A percentile compares a stretch with the other conserved stretches of the same genome.
phyloP scores from a whole-genome alignment of 2,329 filamentous ascomycete genomes.

The Plenodomus lindquistii region DNA sequence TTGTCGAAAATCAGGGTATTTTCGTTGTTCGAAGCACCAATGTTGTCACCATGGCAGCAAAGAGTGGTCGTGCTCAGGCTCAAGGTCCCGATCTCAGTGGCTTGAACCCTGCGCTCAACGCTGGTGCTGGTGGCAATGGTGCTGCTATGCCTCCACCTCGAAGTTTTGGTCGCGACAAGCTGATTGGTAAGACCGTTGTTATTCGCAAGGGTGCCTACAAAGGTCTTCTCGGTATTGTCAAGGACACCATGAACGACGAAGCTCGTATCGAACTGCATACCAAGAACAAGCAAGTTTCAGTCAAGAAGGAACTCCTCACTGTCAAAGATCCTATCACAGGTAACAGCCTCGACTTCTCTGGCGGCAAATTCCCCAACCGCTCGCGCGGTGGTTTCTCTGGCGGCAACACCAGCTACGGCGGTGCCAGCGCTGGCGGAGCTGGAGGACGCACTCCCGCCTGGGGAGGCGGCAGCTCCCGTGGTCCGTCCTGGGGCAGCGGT shows the following conservation, averaged over 20 bases:
- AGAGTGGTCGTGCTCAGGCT: conserved; percentile 77
- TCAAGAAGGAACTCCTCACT: conserved; percentile 78
- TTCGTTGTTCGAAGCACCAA: conserved; percentile 86
- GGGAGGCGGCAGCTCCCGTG: conserved; percentile 48
- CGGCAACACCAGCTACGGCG: conserved; percentile 42
- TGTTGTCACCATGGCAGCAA: conserved; percentile 89
- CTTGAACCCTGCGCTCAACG: conserved; percentile 84
- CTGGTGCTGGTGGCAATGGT: conserved; percentile 57
- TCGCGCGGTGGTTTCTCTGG: conserved; percentile 45
- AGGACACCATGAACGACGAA: conserved; percentile 84
- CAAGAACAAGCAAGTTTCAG: conserved; percentile 86
- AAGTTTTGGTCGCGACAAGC: conserved; percentile 74
- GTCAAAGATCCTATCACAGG: conserved; percentile 83
- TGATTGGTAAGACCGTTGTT: conserved; percentile 89
- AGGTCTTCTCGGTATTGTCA: conserved; percentile 90
- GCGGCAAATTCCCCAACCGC: conserved; percentile 40
- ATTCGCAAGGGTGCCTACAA: conserved; percentile 89
- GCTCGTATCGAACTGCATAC: conserved; percentile 92
- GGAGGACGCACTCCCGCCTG: conserved; percentile 42
- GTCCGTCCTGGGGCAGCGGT: conserved; percentile 55
- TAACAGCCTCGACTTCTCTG: conserved; percentile 71
- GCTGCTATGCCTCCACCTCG: conserved; percentile 69
- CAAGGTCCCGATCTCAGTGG: conserved; percentile 79
- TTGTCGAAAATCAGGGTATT: conserved; percentile 84
- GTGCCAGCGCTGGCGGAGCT: conserved; percentile 30